Percentiles rank a stretch among this genome's conserved stretches.
Conservation (phyloP, 1,284 basidiomycete species). For the Uromyces viciae-fabae region DNA sequence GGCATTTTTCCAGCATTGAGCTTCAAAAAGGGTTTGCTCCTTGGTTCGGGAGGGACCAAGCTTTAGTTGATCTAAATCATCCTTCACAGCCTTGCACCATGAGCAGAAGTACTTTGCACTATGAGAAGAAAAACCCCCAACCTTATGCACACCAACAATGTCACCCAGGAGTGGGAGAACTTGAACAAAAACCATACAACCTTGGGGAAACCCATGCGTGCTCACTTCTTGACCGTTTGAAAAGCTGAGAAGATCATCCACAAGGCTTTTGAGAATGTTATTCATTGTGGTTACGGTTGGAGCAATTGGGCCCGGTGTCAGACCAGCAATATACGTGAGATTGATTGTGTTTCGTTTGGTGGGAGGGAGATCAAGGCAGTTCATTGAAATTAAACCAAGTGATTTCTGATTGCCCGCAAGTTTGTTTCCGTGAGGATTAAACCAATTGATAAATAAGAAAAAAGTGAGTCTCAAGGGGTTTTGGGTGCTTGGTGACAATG, state of each 20-base stretch:
- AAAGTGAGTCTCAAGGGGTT: conserved; percentile 3
- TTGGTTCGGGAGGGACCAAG: not conserved
- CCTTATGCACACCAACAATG: conserved; percentile 9
- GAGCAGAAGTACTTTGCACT: not conserved
- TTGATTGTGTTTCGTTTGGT: not conserved
- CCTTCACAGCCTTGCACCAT: not conserved
- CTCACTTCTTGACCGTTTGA: not conserved
- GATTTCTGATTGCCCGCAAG: conserved; percentile 5
- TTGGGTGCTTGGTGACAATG: not conserved
- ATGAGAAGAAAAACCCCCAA: conserved; percentile 17
- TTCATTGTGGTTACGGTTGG: not conserved
- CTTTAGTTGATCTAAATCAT: not conserved
- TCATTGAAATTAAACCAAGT: conserved; percentile 2
- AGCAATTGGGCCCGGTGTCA: conserved; percentile 4
- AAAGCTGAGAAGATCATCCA: not conserved
- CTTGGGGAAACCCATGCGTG: not conserved
- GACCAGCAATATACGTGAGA: conserved; percentile 11
- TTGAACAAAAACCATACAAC: not conserved
- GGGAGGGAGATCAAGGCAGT: conserved; percentile 27
- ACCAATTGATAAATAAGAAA: conserved; percentile 30
- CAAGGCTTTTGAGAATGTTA: not conserved
- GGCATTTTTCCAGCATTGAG: not conserved
- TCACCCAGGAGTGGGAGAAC: conserved; percentile 12
- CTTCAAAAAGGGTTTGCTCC: not conserved
- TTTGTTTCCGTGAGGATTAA: conserved; percentile 31